Evolutionary conservation across 345 rosid species (phyloP).

Genomic region (Psidium guajava): DNA sequence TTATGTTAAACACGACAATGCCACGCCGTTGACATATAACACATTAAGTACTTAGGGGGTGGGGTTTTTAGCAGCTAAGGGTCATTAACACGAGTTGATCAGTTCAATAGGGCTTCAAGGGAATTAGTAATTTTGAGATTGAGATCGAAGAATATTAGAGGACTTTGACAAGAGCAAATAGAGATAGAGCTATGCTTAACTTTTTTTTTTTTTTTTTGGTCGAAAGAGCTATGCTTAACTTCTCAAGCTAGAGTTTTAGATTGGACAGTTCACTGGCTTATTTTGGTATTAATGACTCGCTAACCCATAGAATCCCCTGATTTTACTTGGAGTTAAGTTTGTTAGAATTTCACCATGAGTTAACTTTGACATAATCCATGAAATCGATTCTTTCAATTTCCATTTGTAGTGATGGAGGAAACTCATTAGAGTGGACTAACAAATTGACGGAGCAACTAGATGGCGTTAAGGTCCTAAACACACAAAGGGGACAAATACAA

Average conservation of each 20-base stretch:
- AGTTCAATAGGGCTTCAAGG: not conserved
- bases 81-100: not conserved
- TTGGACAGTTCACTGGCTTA: not conserved
- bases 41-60: not conserved
- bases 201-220: too few species aligned
- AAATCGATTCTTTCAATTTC: not conserved
- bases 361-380: not conserved
- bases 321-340: not conserved
- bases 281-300: not conserved
- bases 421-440: not conserved
- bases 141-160: not conserved
- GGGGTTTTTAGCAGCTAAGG: not conserved
- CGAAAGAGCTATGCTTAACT: too few species aligned
- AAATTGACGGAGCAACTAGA: not conserved
- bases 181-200: not conserved
- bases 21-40: not conserved
- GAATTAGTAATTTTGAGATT: not conserved
- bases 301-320: not conserved
- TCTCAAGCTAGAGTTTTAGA: not conserved
- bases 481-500: not conserved
- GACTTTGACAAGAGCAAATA: not conserved
- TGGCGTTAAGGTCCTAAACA: not conserved
- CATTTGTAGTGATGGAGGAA: not conserved
- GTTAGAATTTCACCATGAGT: not conserved
- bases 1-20: not conserved